Conservation (phyloP, 305 asterid species). For the Nicotiana rustica region DNA sequence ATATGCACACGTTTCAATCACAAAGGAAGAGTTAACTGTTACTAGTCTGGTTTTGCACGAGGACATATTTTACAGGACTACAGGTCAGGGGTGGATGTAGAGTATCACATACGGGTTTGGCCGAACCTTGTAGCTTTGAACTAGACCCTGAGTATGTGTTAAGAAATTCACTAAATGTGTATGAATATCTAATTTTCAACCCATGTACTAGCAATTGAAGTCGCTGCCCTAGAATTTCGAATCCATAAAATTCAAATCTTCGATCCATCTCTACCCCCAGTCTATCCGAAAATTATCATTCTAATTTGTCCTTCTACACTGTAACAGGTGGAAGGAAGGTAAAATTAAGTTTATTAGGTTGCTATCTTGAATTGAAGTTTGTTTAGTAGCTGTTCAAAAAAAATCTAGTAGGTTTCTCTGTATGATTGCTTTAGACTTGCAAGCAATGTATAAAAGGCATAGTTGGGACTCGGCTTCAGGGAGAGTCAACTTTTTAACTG, state of each 20-base stretch:
- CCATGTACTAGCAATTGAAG: too few relatives aligned
- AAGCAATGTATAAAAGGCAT: not conserved
- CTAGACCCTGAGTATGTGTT: too few relatives aligned
- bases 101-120: too few relatives aligned
- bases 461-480: not conserved
- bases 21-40: not conserved
- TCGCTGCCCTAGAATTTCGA: too few relatives aligned
- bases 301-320: not conserved
- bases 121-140: too few relatives aligned
- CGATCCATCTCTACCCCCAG: not conserved
- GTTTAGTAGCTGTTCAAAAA: not conserved
- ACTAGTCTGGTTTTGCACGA: not conserved
- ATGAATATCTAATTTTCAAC: too few relatives aligned
- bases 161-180: too few relatives aligned
- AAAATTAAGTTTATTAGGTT: not conserved
- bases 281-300: not conserved
- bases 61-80: not conserved
- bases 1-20: not conserved
- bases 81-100: too few relatives aligned
- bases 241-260: too few relatives aligned
- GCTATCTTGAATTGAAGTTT: not conserved
- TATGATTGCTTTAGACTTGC: not conserved
- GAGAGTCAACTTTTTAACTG: not conserved
- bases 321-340: not conserved
- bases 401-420: not conserved